phyloP scores from a whole-genome alignment of 2,329 filamentous ascomycete genomes.

The Cladosporium sp. region DNA sequence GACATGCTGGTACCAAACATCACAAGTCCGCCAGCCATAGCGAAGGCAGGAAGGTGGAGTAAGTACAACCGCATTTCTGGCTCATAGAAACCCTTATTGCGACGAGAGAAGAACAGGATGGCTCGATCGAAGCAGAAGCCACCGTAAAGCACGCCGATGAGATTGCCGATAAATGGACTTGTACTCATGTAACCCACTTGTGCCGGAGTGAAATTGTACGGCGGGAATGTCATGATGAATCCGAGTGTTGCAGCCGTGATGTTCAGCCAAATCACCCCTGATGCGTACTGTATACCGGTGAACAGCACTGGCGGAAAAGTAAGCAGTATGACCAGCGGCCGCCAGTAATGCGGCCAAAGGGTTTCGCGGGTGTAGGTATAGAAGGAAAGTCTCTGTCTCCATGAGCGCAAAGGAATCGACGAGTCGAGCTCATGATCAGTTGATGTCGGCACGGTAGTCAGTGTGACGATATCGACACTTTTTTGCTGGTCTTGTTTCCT shows the following conservation, averaged over 20 bases:
- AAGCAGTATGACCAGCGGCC: neutral
- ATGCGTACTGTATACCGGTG: neutral
- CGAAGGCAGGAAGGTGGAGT: neutral
- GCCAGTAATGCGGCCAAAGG: neutral
- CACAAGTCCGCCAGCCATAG: neutral
- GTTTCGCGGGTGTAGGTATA: neutral
- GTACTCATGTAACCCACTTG: slow-evolving; percentile 52
- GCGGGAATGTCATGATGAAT: slow-evolving; percentile 34
- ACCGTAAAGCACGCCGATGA: slow-evolving; percentile 23
- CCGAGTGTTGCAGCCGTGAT: slow-evolving; percentile 39
- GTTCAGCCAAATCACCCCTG: slow-evolving; percentile 31
- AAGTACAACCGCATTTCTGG: slow-evolving; percentile 23
- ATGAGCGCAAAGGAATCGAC: neutral
- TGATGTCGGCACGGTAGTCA: neutral
- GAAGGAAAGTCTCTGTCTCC: neutral
- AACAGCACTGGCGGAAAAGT: neutral
- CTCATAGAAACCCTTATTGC: slow-evolving; percentile 28
- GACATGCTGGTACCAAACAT: neutral
- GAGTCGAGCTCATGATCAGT: neutral
- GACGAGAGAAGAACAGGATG: slow-evolving; percentile 24
- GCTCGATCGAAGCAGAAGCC: slow-evolving; percentile 23
- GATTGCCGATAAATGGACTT: slow-evolving; percentile 43
- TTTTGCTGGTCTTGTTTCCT: neutral
- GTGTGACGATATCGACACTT: neutral
- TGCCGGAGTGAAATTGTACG: slow-evolving; percentile 48